Evolutionary conservation across 2,329 filamentous ascomycete species (phyloP), one percentile per base, ranked within the genome.

Genomic region (Monilinia aucupariae): DNA sequence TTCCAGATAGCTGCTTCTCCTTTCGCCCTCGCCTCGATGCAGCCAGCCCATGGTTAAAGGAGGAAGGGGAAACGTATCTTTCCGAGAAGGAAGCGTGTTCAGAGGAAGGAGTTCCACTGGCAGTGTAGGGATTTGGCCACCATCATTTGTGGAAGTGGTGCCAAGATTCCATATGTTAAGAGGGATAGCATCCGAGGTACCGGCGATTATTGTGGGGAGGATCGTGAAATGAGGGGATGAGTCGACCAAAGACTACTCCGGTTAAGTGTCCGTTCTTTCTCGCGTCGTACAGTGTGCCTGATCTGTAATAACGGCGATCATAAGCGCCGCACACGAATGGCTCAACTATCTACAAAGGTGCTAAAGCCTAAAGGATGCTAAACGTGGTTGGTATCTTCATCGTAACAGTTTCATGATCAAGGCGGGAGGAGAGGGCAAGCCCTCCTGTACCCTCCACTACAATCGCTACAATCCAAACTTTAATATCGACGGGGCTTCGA

Each of bases 181-280:
- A 50, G 48, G 25, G 20, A 56, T 55, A 12, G 20, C 39, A 45
- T 45, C 53, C 53, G 39, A 56, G 53, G 53, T 45, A 56, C 25
- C 53, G 32, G 27, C 53, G 53, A 45, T 34, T 47, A 34, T 34
- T 56, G 39, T 45, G 53, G 53, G 20, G 53, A 17, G 20, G 5
- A 34, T 45, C 30, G 32, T 56, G 53, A 56, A 56, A 56, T 56
- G 53, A 56, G 53, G 53, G 53, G 53, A 25, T 45, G 17, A 47
- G 53, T 34, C 39, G 39, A 45, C 20, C 17, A 45, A 56, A 22
- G 27, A 47, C 30, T 20, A 47, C 30, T 20, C 53, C 39, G 39
- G 27, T 47, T 22, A 56, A 56, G 53, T 45, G 39, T 56, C 15
- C n/a, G 27, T 45, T 45, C 53, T 30, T 45, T 32, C 27, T 56